Evolutionary conservation across 106 monocot species (phyloP).

Genomic region (Allium fistulosum): DNA sequence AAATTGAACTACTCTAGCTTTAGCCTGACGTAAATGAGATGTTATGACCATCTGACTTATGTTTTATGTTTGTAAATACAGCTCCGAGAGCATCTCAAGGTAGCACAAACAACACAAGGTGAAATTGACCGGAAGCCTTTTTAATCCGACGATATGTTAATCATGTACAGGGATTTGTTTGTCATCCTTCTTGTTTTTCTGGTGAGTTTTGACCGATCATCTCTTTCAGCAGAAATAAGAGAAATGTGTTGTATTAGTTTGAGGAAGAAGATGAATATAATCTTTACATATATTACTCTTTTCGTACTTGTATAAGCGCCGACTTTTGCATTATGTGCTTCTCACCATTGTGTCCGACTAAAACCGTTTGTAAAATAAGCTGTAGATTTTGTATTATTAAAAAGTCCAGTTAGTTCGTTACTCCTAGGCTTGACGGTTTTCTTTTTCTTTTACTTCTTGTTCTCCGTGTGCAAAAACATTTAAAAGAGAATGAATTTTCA

Average conservation of each 20-base stretch:
- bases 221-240: background rate
- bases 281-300: slow-evolving; percentile 3
- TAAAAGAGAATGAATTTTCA: too few species aligned
- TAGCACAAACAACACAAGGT: background rate
- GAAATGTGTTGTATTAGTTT: slow-evolving; percentile 10
- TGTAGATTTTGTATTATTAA: too few species aligned
- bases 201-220: slow-evolving; percentile 2
- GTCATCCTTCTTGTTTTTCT: background rate
- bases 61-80: background rate
- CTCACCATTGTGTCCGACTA: too few species aligned
- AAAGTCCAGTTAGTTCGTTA: too few species aligned
- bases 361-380: too few species aligned
- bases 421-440: too few species aligned
- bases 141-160: background rate
- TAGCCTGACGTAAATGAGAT: too few species aligned
- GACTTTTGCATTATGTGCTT: slow-evolving; percentile 5
- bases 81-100: slow-evolving; percentile 8
- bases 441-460: too few species aligned
- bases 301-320: slow-evolving; percentile 12
- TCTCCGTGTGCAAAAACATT: too few species aligned
- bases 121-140: background rate
- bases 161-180: slow-evolving; percentile 14
- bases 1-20: too few species aligned
- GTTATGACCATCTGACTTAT: too few species aligned
- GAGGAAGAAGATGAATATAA: background rate